Conservation (phyloP, 1,284 basidiomycete genomes). For the Leucoagaricus sp. region DNA sequence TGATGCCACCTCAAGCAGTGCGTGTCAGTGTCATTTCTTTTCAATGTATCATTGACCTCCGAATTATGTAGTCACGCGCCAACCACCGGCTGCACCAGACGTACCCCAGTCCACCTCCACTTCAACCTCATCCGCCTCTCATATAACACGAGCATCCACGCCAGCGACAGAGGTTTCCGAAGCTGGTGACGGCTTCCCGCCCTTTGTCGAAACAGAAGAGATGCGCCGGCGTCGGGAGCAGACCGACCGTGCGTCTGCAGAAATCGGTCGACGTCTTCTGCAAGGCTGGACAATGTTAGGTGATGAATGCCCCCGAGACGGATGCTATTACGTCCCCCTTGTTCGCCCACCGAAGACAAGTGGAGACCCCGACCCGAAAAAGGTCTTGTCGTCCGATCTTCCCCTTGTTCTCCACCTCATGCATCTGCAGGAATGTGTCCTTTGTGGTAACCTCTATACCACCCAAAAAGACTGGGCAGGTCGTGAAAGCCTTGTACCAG, state of each 20-base stretch:
- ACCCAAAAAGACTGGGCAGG: constrained; percentile 53
- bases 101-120: constrained; percentile 1
- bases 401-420: constrained; percentile 16
- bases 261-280: constrained; percentile 74
- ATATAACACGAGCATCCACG: constrained; percentile 59
- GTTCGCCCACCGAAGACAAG: constrained; percentile 70
- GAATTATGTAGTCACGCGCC: background rate
- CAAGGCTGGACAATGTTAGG: constrained; percentile 85
- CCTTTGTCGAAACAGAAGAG: constrained; percentile 63
- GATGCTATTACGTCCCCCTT: constrained; percentile 73
- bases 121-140: constrained; percentile 38
- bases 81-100: background rate
- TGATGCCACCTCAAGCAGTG: constrained; percentile 32
- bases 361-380: constrained; percentile 60
- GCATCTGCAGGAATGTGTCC: constrained; percentile 69
- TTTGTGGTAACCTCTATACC: constrained; percentile 65
- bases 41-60: background rate
- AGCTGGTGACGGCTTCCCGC: constrained; percentile 54
- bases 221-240: constrained; percentile 70
- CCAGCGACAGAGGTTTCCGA: constrained; percentile 74
- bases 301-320: constrained; percentile 71
- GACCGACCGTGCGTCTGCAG: constrained; percentile 75
- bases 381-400: constrained; percentile 41
- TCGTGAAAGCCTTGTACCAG: constrained; percentile 46
- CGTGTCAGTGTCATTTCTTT: background rate